Evolutionary conservation across 805 yeast species (phyloP), one percentile per base, ranked within the genome.

Genomic region (Candida methanosorbosa): DNA sequence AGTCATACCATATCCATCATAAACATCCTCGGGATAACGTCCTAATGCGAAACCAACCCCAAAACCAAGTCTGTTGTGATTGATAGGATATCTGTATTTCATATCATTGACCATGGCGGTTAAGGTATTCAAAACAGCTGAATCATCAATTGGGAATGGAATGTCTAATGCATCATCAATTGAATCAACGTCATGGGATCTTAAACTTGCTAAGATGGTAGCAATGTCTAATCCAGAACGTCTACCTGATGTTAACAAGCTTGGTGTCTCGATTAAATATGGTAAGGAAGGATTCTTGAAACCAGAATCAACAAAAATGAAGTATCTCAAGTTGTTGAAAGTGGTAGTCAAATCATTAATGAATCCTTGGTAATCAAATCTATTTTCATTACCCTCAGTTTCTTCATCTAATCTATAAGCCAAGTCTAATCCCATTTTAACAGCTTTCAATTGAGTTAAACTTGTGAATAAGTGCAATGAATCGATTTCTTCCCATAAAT

Each of bases 1-100:
- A 22, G 79, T 66, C 0, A 70, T 63, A 0, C 75, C 77, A 39
- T 64, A 60, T 0, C 95, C 95, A 54, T 88, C 80, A 56, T 88
- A 88, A 9, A 80, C 54, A 57, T 88, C 97, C 50, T 88, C 97
- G 1, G 97, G 95, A 50, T 88, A 88, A 50, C 97, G 68, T 3
- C 97, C 97, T 35, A 88, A 57, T 0, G 81, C 95, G 33, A 79
- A 78, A 3, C 81, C 82, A 3, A 57, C 47, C 5, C 38, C 57
- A 27, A 61, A 49, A 2, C 64, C 63, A 18, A 66, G 53, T 32
- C 61, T 57, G 18, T 59, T 52, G 38, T 68, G 73, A 57, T 90
- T 90, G 27, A 90, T 70, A 5, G 95, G 94, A 50, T 81, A 88
- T 36, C 92, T 60, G 27, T 63, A 54, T 42, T 71, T 73, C 92